Conservation (phyloP, 2,329 filamentous ascomycete genomes). For the Colletotrichum sp. region DNA sequence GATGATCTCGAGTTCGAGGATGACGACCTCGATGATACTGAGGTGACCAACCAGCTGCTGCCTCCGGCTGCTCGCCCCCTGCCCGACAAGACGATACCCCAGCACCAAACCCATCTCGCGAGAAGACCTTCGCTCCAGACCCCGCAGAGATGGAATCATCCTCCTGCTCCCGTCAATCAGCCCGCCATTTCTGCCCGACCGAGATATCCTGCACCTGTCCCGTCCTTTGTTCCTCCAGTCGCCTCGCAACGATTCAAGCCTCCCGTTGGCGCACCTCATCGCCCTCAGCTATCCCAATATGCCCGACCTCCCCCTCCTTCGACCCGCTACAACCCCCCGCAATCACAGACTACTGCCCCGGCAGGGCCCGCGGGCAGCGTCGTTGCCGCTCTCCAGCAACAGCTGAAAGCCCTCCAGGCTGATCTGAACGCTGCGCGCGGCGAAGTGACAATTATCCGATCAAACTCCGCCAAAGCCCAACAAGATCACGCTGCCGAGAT, state of each 20-base stretch:
- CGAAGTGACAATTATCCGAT: constrained; percentile 77
- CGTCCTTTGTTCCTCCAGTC: constrained; percentile 8
- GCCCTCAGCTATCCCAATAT: constrained; percentile 45
- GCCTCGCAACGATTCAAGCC: constrained; percentile 25
- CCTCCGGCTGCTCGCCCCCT: constrained; percentile 40
- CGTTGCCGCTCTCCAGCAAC: constrained; percentile 54
- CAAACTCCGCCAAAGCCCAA: constrained; percentile 66
- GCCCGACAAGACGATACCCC: constrained; percentile 39
- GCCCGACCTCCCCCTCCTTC: constrained; percentile 37
- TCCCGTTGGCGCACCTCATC: constrained; percentile 28
- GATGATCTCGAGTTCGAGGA: constrained; percentile 56
- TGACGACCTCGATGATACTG: constrained; percentile 62
- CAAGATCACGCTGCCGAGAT: constrained; percentile 69
- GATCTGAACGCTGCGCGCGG: constrained; percentile 69
- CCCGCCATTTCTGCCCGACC: constrained; percentile 21
- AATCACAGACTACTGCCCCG: constrained; percentile 32
- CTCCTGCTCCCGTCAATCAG: not conserved
- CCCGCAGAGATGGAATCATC: constrained; percentile 40
- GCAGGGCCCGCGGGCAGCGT: constrained; percentile 36
- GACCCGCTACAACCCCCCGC: constrained; percentile 33
- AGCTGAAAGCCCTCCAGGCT: constrained; percentile 56
- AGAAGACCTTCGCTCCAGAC: constrained; percentile 2
- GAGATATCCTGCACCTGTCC: constrained; percentile 11
- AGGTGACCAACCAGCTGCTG: constrained; percentile 56
- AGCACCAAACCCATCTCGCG: constrained; percentile 31